A percentile compares a stretch with the other conserved stretches of the same genome.
phyloP scores from a whole-genome alignment of 306 rosid genomes.

The Cucumis hystrix region DNA sequence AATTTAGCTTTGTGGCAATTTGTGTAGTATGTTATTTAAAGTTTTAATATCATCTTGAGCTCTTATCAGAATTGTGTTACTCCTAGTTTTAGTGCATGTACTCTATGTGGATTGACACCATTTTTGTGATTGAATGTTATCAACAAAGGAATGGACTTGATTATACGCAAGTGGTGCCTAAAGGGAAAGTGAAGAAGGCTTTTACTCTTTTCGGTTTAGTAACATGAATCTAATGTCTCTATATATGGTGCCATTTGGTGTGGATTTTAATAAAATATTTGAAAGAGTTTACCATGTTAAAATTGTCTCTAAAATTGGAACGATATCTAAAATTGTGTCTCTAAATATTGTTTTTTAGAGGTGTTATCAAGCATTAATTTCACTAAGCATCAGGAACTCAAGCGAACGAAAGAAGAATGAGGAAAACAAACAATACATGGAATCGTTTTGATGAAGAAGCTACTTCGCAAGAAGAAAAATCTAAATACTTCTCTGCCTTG shows the following conservation, averaged over 20 bases:
- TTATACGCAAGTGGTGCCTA: constrained; percentile 72
- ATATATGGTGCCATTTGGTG: constrained; percentile 5
- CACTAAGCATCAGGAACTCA: no score
- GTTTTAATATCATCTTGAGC: not conserved
- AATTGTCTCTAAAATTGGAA: constrained; percentile 1
- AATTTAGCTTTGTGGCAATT: not conserved
- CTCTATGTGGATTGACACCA: not conserved
- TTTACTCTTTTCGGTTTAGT: not conserved
- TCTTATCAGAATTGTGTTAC: no score
- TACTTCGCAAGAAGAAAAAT: no score
- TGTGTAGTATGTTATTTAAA: not conserved
- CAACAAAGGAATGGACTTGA: constrained; percentile 86
- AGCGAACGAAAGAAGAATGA: no score
- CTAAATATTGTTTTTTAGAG: no score
- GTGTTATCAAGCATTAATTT: no score
- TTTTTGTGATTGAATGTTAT: no score
- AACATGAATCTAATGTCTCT: constrained; percentile 4
- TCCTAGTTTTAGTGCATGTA: no score
- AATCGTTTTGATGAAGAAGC: no score
- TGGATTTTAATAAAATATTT: constrained; percentile 1
- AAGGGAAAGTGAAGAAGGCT: constrained; percentile 4
- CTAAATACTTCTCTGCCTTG: no score
- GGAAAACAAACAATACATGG: no score
- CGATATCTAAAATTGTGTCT: not conserved
- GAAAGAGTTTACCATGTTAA: constrained; percentile 5